A percentile compares a stretch with the other conserved stretches of the same genome.
Conservation (phyloP, 169 alveolate species). For the Eimeria sp. region DNA sequence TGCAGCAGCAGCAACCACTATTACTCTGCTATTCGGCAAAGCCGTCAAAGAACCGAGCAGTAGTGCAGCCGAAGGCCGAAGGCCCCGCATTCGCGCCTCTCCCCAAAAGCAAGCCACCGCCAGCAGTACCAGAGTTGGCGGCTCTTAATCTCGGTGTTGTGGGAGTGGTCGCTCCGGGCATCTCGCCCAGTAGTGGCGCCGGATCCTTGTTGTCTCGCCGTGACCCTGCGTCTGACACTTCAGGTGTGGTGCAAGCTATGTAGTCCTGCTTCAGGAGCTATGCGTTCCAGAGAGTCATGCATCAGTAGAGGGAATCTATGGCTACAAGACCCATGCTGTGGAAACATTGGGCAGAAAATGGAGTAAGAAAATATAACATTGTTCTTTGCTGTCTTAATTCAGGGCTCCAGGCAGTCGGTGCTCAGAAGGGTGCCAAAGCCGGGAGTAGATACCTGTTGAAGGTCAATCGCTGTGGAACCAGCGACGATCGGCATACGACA, state of each 20-base stretch:
- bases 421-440: conserved; percentile 3
- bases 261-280: too few relatives aligned
- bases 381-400: not conserved
- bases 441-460: not conserved
- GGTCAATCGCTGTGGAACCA: conserved; percentile 49
- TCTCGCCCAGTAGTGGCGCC: not conserved
- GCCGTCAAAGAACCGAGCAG: not conserved
- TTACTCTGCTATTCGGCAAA: conserved; percentile 27
- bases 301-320: not conserved
- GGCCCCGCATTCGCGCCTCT: not conserved
- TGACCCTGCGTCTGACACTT: not conserved
- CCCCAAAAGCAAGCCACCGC: not conserved
- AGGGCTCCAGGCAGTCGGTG: not conserved
- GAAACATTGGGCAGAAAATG: not conserved
- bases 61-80: conserved; percentile 37
- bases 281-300: not conserved
- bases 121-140: conserved; percentile 7
- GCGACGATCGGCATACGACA: conserved; percentile 27
- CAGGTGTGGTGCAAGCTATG: not conserved
- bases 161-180: conserved; percentile 52
- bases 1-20: conserved; percentile 53
- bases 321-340: not conserved
- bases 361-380: not conserved
- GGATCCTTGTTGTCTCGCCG: conserved; percentile 54
- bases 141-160: conserved; percentile 57